Base-by-base conservation (phyloP, 306 rosid genomes). In the Gleditsia sinensis region DNA sequence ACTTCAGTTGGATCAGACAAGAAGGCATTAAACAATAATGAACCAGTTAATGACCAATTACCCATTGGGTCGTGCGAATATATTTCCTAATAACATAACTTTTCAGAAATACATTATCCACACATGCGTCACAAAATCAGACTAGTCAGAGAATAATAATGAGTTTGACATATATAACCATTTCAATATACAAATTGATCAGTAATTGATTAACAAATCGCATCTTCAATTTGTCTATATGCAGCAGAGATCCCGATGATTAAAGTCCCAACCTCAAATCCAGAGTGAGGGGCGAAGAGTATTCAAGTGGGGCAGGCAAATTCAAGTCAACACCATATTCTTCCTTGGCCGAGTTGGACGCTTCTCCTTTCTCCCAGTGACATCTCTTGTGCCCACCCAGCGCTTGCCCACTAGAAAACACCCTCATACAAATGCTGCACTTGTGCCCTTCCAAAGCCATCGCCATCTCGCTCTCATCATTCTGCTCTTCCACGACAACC, bases 191-290 rank as follows among this genome's bases (percentile, higher is more conserved):
- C 37, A 57, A 28, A 14, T 27, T 11, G 62, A 27, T 25, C 9
- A 23, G 11, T 27, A 7, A 27, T 36, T 13, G 8, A 56, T 24
- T 56, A 12, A 57, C 28, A 51, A 24, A 54, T 24, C 21, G 16
- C 2, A 43, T 9, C 7, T 16, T 46, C 21, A n/a, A 5, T 16
- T 46, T 46, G 51, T 14, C 16, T 10, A 11, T 11, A 11, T 16
- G 21, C 3, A 14, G 14, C 32, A 28, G 32, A 28, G 32, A 28
- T 1, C 32, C 32, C 32, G 4, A 28, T 28, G 3, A 28, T 27
- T 69, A 80, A 40, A 78, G 88, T 21, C 90, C 89, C 88, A 93
- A 83, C 85, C 89, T 88, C 75, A 93, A 85, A 83, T 93, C 95
- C 82, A 93, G 78, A 63, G 87, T 48, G 84, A 76, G 58, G 39